Percentiles rank a stretch among this genome's conserved stretches.
These are phyloP conservation scores for Coemansia biformis DNA, from an alignment of 192 early-diverging fungal species.

Conservation along the genomic window DNA sequence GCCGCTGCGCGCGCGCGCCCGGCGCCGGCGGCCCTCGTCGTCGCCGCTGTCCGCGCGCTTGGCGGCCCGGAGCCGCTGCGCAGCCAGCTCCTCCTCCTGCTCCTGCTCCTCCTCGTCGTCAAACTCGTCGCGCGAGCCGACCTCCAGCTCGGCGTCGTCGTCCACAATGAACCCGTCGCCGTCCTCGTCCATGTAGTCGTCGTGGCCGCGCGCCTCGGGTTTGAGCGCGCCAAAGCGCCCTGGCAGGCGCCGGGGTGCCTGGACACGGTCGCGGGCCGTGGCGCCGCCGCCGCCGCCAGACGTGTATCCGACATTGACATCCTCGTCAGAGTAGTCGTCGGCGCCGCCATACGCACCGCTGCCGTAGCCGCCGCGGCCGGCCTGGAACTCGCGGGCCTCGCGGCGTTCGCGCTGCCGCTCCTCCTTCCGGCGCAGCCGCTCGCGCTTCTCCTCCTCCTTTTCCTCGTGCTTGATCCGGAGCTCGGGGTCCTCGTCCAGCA, in stretches of 20 bases:
- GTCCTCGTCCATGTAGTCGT: conserved; percentile 33
- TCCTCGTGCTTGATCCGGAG: conserved; percentile 29
- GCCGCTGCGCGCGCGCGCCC: conserved; percentile 5
- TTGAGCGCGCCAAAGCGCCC: conserved; percentile 3
- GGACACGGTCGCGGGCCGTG: conserved; percentile 5
- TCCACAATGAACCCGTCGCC: conserved; percentile 46
- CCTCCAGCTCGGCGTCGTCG: conserved; percentile 45
- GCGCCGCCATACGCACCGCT: background rate
- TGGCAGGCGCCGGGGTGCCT: conserved; percentile 5
- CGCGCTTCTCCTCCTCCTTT: conserved; percentile 36
- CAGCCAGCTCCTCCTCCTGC: conserved; percentile 36
- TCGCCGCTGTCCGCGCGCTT: conserved; percentile 19
- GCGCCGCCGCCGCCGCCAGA: conserved; percentile 6
- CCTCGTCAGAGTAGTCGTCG: conserved; percentile 33
- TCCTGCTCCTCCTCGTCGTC: conserved; percentile 48
- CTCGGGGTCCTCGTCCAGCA: conserved; percentile 41
- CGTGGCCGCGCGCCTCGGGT: conserved; percentile 5
- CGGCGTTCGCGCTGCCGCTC: conserved; percentile 34
- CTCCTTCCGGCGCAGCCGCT: conserved; percentile 40
- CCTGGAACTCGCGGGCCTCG: conserved; percentile 24
- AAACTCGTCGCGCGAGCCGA: conserved; percentile 45
- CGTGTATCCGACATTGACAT: conserved; percentile 11
- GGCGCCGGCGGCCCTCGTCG: conserved; percentile 15
- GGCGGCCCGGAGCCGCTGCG: conserved; percentile 27
- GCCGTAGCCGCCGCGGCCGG: conserved; percentile 7